phyloP scores from a whole-genome alignment of 768 basidiomycete species.

The Lentinula guzmanii region DNA sequence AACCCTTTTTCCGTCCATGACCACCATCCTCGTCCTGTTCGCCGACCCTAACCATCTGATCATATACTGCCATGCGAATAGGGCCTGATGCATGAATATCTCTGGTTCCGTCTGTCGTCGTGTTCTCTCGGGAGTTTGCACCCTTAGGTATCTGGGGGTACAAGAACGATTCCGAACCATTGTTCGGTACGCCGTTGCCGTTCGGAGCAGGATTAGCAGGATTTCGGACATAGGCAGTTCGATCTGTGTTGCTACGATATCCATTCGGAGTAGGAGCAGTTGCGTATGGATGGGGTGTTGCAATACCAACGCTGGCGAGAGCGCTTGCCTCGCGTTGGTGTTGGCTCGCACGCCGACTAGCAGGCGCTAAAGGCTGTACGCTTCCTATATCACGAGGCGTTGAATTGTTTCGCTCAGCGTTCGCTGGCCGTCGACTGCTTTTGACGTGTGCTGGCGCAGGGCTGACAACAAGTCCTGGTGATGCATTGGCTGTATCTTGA shows the following conservation, averaged over 20 bases:
- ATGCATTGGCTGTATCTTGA: constrained; percentile 48
- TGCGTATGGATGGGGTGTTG: constrained; percentile 69
- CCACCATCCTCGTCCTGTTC: constrained; percentile 63
- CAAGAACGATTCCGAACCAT: constrained; percentile 63
- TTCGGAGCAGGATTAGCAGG: constrained; percentile 40
- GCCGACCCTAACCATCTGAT: constrained; percentile 52
- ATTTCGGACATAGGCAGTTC: constrained; percentile 47
- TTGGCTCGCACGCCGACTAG: constrained; percentile 64
- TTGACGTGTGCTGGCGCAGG: constrained; percentile 67
- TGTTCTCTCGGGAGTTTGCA: constrained; percentile 46
- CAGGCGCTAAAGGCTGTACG: constrained; percentile 62
- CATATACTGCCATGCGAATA: constrained; percentile 57
- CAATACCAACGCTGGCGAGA: constrained; percentile 32
- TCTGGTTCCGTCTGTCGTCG: constrained; percentile 37
- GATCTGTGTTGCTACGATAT: constrained; percentile 37
- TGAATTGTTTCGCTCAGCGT: constrained; percentile 40
- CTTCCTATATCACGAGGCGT: constrained; percentile 49
- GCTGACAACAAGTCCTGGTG: constrained; percentile 55
- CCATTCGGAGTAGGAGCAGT: constrained; percentile 52
- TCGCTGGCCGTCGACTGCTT: constrained; percentile 40
- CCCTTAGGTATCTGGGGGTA: constrained; percentile 44
- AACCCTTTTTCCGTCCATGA: constrained; percentile 53
- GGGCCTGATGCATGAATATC: constrained; percentile 23
- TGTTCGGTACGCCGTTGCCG: constrained; percentile 37
- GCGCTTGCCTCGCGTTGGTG: constrained; percentile 37